A percentile compares a stretch with the other conserved stretches of the same genome.
These are phyloP conservation scores for Pseudomicrostroma phylloplanum DNA, from an alignment of 1,284 basidiomycete genomes.

Conservation along the genomic window DNA sequence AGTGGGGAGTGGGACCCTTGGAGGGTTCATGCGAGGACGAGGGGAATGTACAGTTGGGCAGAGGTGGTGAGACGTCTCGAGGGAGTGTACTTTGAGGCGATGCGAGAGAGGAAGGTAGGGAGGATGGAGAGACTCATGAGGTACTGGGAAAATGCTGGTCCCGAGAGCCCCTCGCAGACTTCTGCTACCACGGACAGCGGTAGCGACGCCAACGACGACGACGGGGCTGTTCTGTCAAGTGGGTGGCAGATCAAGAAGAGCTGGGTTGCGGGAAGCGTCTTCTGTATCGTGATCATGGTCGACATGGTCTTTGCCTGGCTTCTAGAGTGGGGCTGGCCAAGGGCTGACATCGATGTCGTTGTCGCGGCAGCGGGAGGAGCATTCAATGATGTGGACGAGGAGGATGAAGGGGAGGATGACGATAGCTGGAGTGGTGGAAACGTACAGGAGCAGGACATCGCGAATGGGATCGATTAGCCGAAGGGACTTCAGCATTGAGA, in stretches of 20 bases:
- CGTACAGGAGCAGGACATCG: neutral
- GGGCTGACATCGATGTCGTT: constrained; percentile 59
- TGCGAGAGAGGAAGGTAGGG: constrained; percentile 50
- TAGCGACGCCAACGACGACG: too few species aligned
- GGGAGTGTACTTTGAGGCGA: constrained; percentile 67
- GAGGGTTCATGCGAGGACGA: neutral
- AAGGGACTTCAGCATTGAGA: too few species aligned
- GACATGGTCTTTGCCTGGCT: constrained; percentile 71
- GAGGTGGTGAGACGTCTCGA: constrained; percentile 76
- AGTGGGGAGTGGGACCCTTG: neutral
- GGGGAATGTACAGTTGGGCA: constrained; percentile 76
- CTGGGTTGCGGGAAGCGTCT: constrained; percentile 66
- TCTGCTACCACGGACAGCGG: too few species aligned
- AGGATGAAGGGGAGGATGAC: neutral
- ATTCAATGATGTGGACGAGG: neutral
- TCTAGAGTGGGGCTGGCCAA: constrained; percentile 69
- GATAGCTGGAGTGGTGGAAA: neutral
- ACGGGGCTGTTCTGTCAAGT: too few species aligned
- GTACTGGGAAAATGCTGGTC: constrained; percentile 57
- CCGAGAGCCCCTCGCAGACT: constrained; percentile 55
- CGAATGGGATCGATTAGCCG: too few species aligned
- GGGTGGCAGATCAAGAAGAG: too few species aligned
- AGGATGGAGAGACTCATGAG: constrained; percentile 24
- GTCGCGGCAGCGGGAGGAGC: neutral
- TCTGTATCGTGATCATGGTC: constrained; percentile 67